These are phyloP conservation scores for Ophiocordyceps sinensis DNA, from an alignment of 2,329 filamentous ascomycete genomes.

Conservation along the genomic window DNA sequence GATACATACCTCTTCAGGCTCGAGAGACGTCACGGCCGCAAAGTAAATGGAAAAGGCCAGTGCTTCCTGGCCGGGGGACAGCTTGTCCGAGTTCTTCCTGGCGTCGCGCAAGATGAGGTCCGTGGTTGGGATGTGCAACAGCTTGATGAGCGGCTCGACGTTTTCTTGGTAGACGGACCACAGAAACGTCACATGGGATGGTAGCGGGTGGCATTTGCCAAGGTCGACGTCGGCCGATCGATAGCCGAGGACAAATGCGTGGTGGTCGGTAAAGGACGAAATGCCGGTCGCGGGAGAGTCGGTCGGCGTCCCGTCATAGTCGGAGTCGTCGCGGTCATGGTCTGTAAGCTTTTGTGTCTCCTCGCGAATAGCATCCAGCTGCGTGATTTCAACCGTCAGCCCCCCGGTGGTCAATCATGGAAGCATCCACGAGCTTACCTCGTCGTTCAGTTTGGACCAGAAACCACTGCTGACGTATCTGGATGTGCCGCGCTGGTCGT, in stretches of 20 bases:
- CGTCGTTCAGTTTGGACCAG: slow-evolving; percentile 62
- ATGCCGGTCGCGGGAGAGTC: slow-evolving; percentile 20
- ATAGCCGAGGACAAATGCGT: slow-evolving; percentile 60
- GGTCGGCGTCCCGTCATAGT: slow-evolving; percentile 43
- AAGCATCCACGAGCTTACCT: slow-evolving; percentile 29
- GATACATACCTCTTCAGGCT: slow-evolving; percentile 38
- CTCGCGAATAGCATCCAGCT: slow-evolving; percentile 28
- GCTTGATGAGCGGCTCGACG: slow-evolving; percentile 58
- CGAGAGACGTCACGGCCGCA: slow-evolving; percentile 41
- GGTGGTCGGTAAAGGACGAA: slow-evolving; percentile 35
- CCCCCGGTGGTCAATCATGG: neutral
- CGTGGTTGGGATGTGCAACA: slow-evolving; percentile 55
- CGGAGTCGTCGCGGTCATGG: slow-evolving; percentile 36
- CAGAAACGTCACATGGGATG: slow-evolving; percentile 49
- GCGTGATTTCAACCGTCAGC: neutral
- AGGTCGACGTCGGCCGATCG: slow-evolving; percentile 57
- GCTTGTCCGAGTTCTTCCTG: slow-evolving; percentile 40
- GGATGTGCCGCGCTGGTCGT: slow-evolving; percentile 51
- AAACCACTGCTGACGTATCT: slow-evolving; percentile 66
- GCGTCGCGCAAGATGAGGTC: slow-evolving; percentile 47
- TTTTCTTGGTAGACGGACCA: slow-evolving; percentile 62
- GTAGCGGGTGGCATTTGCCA: slow-evolving; percentile 46
- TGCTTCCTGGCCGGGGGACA: slow-evolving; percentile 43
- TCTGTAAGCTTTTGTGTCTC: slow-evolving; percentile 32
- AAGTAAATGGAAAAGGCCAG: slow-evolving; percentile 51